phyloP scores from a whole-genome alignment of 345 rosid species.

The Euphorbia pulcherrima region DNA sequence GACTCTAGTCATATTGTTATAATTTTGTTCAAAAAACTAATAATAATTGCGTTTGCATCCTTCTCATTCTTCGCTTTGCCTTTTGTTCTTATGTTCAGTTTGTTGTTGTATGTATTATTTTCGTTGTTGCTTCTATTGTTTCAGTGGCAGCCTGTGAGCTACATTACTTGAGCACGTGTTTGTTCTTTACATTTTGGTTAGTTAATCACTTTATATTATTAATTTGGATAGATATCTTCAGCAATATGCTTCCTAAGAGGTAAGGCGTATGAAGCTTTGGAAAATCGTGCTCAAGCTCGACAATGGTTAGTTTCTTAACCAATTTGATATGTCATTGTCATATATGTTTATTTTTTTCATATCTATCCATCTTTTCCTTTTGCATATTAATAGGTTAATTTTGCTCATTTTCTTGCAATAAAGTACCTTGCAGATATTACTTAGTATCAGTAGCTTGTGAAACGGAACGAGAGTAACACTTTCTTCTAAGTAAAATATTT shows the following conservation, averaged over 20 bases:
- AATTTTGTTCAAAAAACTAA: not conserved
- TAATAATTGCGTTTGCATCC: not conserved
- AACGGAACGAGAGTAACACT: not conserved
- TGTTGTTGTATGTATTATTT: not conserved
- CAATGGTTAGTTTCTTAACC: constrained; percentile 54
- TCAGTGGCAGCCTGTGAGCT: not conserved
- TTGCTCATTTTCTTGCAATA: not conserved
- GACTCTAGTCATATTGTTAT: not conserved
- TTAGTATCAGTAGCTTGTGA: not conserved
- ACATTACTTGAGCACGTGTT: not conserved
- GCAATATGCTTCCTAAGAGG: constrained; percentile 95
- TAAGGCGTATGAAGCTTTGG: constrained; percentile 85
- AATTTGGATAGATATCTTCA: constrained; percentile 59
- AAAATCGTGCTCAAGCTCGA: constrained; percentile 84
- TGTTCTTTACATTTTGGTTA: not conserved
- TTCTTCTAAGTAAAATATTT: not conserved
- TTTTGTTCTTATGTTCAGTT: not conserved
- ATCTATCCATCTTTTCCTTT: not conserved
- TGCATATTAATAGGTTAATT: not conserved
- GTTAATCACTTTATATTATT: constrained; percentile 5
- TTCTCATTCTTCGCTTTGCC: not conserved
- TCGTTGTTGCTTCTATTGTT: not conserved
- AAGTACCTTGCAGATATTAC: not conserved
- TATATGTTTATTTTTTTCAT: not conserved
- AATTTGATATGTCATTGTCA: constrained; percentile 6